phyloP scores from a whole-genome alignment of 148 eudicot species.

The Polygonum aviculare region DNA sequence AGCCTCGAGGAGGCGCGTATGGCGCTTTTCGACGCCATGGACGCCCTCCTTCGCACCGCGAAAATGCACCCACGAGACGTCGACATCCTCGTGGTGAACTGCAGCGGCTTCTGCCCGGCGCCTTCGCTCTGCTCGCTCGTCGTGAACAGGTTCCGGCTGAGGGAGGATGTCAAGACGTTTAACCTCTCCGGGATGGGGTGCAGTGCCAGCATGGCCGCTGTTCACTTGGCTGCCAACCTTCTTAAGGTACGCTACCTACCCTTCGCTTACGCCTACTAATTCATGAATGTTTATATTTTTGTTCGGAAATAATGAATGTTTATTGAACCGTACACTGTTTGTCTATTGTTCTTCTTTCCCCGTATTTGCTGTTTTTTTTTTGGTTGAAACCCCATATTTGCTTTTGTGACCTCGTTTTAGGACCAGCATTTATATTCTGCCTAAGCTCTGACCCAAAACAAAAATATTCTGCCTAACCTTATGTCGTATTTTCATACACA shows the following conservation, averaged over 20 bases:
- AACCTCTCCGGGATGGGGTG: constrained; percentile 84
- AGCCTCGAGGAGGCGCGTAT: constrained; percentile 51
- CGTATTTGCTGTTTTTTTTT: too few species aligned
- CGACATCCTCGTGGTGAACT: constrained; percentile 64
- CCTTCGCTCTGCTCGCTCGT: constrained; percentile 63
- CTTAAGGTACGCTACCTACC: constrained; percentile 16
- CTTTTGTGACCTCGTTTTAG: too few species aligned
- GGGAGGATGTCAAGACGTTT: constrained; percentile 48
- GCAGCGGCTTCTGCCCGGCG: constrained; percentile 62
- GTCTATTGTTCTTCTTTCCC: too few species aligned
- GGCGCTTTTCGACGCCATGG: constrained; percentile 54
- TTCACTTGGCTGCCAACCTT: constrained; percentile 44
- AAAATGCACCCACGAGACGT: constrained; percentile 33
- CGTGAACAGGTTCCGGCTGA: constrained; percentile 43
- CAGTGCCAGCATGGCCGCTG: constrained; percentile 52
- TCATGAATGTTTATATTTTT: too few species aligned
- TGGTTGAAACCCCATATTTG: too few species aligned
- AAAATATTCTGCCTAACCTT: too few species aligned
- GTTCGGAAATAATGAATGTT: too few species aligned
- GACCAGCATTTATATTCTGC: too few species aligned
- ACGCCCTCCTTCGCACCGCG: constrained; percentile 55
- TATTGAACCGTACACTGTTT: too few species aligned
- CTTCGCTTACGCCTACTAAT: too few species aligned
- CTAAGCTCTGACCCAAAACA: too few species aligned
- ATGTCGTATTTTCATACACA: too few species aligned